These are phyloP conservation scores for Mallotus nudiflorus DNA, from an alignment of 345 rosid species.

Conservation along the genomic window DNA sequence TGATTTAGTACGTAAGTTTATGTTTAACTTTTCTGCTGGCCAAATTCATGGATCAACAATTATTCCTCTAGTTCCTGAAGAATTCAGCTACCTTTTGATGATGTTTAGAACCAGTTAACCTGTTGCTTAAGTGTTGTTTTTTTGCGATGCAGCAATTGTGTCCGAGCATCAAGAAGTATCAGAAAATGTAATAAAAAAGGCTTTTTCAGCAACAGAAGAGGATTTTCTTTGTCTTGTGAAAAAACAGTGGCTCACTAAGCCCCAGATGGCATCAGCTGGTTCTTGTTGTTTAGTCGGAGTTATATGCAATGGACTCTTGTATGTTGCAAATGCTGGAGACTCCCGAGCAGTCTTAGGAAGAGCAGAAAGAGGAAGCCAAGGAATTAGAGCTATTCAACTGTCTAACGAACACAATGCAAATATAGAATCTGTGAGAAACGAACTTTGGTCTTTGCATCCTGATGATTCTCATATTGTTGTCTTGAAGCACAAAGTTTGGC, in stretches of 20 bases:
- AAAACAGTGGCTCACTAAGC: conserved; percentile 61
- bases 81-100: too few species aligned
- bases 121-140: neutral
- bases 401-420: conserved; percentile 80
- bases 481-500: conserved; percentile 70
- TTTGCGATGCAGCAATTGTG: conserved; percentile 45
- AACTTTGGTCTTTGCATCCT: conserved; percentile 67
- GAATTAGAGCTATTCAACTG: conserved; percentile 56
- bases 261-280: conserved; percentile 75
- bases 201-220: conserved; percentile 60
- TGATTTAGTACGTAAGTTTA: too few species aligned
- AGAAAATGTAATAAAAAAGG: conserved; percentile 50
- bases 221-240: conserved; percentile 55
- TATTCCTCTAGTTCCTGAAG: too few species aligned
- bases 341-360: conserved; percentile 74
- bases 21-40: too few species aligned
- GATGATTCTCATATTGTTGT: conserved; percentile 58
- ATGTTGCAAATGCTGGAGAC: conserved; percentile 76
- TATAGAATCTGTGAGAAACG: conserved; percentile 57
- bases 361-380: conserved; percentile 36
- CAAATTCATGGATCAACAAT: too few species aligned
- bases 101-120: neutral
- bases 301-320: conserved; percentile 61
- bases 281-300: conserved; percentile 76
- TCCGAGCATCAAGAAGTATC: conserved; percentile 50